Evolutionary conservation across 306 rosid species (phyloP).

Genomic region (Pueraria montana): DNA sequence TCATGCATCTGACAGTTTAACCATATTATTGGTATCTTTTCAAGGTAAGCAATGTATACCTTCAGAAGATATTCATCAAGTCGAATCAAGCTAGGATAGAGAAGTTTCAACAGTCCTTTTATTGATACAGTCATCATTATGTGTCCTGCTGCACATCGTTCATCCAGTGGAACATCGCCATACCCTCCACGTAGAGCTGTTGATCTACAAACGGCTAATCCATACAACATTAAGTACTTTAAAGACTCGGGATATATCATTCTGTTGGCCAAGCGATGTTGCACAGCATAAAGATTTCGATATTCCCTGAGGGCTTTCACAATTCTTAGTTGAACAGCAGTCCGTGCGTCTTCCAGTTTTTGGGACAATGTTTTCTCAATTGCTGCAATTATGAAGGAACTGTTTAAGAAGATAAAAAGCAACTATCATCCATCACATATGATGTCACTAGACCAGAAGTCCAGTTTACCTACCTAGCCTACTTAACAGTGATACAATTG

Average conservation of each 20-base stretch:
- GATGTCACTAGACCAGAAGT: constrained; percentile 34
- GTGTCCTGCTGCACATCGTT: constrained; percentile 90
- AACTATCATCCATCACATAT: constrained; percentile 40
- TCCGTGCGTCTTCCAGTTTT: constrained; percentile 95
- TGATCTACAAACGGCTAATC: constrained; percentile 87
- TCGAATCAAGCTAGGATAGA: constrained; percentile 87
- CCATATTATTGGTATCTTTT: constrained; percentile 6
- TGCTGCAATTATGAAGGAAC: constrained; percentile 71
- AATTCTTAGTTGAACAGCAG: constrained; percentile 79
- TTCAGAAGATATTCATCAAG: constrained; percentile 84
- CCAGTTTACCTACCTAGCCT: constrained; percentile 76
- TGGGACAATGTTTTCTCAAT: constrained; percentile 87
- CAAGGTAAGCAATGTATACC: constrained; percentile 58
- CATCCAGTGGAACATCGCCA: constrained; percentile 86
- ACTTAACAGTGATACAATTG: constrained; percentile 78
- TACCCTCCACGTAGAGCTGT: constrained; percentile 91
- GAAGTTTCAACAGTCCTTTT: constrained; percentile 81
- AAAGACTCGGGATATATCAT: constrained; percentile 96
- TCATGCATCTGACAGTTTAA: constrained; percentile 36
- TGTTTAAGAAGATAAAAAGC: constrained; percentile 44
- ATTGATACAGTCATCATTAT: constrained; percentile 88
- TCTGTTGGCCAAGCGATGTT: constrained; percentile 91
- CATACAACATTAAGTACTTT: constrained; percentile 82
- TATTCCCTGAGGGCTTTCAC: constrained; percentile 90
- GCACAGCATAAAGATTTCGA: constrained; percentile 91